phyloP scores from a whole-genome alignment of 495 filamentous ascomycete genomes.

The Aspergillus leporis region DNA sequence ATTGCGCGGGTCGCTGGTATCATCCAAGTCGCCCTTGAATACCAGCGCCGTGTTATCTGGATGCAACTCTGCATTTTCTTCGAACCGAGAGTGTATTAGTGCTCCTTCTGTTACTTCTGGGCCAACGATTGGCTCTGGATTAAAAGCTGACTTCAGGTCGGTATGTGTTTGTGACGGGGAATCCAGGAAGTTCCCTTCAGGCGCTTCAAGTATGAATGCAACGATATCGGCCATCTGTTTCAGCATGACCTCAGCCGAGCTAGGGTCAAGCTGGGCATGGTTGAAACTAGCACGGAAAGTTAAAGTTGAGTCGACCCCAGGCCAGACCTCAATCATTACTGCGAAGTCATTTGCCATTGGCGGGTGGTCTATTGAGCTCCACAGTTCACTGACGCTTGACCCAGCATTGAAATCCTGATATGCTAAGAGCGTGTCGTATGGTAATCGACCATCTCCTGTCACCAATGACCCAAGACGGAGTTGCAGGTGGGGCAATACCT shows the following conservation, averaged over 20 bases:
- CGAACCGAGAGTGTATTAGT: conserved; percentile 30
- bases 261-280: conserved; percentile 22
- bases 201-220: conserved; percentile 23
- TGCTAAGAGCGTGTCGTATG: conserved; percentile 25
- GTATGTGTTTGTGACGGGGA: conserved; percentile 10
- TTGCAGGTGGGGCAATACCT: conserved; percentile 23
- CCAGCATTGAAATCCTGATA: conserved; percentile 28
- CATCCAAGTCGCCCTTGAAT: conserved; percentile 27
- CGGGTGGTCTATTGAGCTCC: conserved; percentile 24
- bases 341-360: conserved; percentile 28
- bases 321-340: conserved; percentile 30
- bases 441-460: conserved; percentile 18
- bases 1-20: conserved; percentile 18
- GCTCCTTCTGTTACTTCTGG: conserved; percentile 15
- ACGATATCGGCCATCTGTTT: conserved; percentile 28
- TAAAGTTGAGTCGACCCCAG: conserved; percentile 19
- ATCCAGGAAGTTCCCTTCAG: conserved; percentile 19
- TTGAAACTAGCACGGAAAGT: conserved; percentile 28
- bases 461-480: conserved; percentile 22
- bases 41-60: conserved; percentile 30
- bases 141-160: conserved; percentile 25
- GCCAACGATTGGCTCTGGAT: conserved; percentile 13
- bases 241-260: conserved; percentile 28
- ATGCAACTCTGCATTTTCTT: conserved; percentile 22
- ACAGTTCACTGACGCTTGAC: conserved; percentile 15